Conservation (phyloP, 2,329 filamentous ascomycete species). For the Calonectria henricotiae region DNA sequence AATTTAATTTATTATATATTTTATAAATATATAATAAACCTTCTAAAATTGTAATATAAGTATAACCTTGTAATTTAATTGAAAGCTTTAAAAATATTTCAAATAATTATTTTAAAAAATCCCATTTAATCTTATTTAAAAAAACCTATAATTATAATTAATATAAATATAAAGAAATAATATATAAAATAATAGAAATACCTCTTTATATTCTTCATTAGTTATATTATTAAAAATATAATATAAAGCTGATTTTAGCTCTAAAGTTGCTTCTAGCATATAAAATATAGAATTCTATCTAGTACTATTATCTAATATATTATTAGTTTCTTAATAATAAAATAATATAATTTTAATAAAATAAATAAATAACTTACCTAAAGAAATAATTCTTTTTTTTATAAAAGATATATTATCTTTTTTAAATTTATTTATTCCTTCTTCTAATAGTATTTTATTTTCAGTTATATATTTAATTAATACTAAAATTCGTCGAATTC, state of each 20-base stretch:
- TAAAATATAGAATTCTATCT: neutral
- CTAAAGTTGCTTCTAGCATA: neutral
- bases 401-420: neutral
- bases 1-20: neutral
- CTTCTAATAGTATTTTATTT: neutral
- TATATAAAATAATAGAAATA: too few species aligned
- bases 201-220: too few species aligned
- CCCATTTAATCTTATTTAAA: neutral
- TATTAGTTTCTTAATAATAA: neutral
- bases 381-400: neutral
- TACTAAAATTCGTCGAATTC: neutral
- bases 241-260: too few species aligned
- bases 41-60: neutral
- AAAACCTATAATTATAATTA: neutral
- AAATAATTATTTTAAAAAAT: neutral
- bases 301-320: neutral
- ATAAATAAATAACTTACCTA: neutral
- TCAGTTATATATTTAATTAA: neutral
- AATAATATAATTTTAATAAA: neutral
- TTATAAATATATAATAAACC: conserved; percentile 1
- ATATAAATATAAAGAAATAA: too few species aligned
- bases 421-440: neutral
- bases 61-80: neutral
- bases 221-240: too few species aligned
- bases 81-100: neutral